Percentiles rank a stretch among this genome's conserved stretches.
Conservation (phyloP, 495 filamentous ascomycete species). For the Penicillium tannophilum region DNA sequence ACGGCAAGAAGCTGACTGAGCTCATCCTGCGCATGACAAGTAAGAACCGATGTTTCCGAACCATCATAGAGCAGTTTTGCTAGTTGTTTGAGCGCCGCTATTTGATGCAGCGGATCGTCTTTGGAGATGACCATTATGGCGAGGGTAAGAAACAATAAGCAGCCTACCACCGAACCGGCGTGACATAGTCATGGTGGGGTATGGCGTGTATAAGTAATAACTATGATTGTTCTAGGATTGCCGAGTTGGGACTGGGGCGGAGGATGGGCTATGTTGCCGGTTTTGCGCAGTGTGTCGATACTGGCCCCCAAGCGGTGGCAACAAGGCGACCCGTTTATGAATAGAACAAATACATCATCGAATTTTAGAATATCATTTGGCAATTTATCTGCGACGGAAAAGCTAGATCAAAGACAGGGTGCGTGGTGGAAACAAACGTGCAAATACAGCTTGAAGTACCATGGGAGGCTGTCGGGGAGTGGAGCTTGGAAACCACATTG, state of each 20-base stretch:
- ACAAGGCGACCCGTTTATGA: not conserved
- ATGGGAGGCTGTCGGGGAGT: not conserved
- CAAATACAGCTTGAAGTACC: not conserved
- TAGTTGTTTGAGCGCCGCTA: slow-evolving; percentile 1
- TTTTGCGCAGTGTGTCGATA: not conserved
- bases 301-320: not conserved
- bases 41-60: not conserved
- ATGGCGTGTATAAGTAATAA: not conserved
- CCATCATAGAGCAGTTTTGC: not conserved
- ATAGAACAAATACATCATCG: not conserved
- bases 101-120: not conserved
- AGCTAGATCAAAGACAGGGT: not conserved
- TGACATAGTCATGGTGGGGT: not conserved
- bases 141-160: not conserved
- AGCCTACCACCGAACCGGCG: not conserved
- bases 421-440: not conserved
- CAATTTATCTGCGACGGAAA: not conserved
- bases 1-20: not conserved
- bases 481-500: not conserved
- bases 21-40: not conserved
- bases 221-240: not conserved
- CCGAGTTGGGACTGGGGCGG: not conserved
- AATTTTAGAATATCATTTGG: not conserved
- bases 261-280: not conserved
- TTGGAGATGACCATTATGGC: not conserved